Conservation (phyloP, 1,284 basidiomycete species). For the Tylopilus sp. region DNA sequence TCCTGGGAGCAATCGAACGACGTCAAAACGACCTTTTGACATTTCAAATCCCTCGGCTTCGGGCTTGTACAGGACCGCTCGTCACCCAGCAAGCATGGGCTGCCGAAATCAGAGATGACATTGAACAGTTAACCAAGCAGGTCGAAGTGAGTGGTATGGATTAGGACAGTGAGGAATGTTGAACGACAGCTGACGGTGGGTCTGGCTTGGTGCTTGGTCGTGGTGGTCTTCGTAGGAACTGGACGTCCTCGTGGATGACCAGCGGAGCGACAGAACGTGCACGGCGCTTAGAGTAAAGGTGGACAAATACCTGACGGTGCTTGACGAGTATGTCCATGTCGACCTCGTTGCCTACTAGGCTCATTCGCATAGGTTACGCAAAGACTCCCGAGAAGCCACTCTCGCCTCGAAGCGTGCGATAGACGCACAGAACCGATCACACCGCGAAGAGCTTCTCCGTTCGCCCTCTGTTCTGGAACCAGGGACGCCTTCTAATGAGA, state of each 20-base stretch:
- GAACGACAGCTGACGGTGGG: conserved; percentile 8
- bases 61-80: conserved; percentile 61
- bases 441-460: conserved; percentile 61
- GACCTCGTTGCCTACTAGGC: background rate
- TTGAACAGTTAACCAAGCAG: conserved; percentile 57
- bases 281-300: conserved; percentile 50
- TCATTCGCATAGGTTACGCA: conserved; percentile 49
- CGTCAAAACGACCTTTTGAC: conserved; percentile 60
- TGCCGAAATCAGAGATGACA: conserved; percentile 72
- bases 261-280: conserved; percentile 52
- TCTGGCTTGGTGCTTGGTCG: background rate
- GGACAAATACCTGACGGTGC: conserved; percentile 42
- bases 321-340: conserved; percentile 47
- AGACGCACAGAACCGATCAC: conserved; percentile 54
- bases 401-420: conserved; percentile 68
- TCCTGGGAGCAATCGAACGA: conserved; percentile 52
- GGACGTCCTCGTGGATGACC: conserved; percentile 64
- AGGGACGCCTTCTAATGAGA: conserved; percentile 41
- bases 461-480: conserved; percentile 49
- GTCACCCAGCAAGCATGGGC: conserved; percentile 67
- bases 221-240: conserved; percentile 45
- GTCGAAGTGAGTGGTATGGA: conserved; percentile 57
- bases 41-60: conserved; percentile 73
- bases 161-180: background rate
- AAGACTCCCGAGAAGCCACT: conserved; percentile 61